Evolutionary conservation across 768 basidiomycete species (phyloP), one percentile per base, ranked within the genome.

Genomic region (Trametes meyenii): DNA sequence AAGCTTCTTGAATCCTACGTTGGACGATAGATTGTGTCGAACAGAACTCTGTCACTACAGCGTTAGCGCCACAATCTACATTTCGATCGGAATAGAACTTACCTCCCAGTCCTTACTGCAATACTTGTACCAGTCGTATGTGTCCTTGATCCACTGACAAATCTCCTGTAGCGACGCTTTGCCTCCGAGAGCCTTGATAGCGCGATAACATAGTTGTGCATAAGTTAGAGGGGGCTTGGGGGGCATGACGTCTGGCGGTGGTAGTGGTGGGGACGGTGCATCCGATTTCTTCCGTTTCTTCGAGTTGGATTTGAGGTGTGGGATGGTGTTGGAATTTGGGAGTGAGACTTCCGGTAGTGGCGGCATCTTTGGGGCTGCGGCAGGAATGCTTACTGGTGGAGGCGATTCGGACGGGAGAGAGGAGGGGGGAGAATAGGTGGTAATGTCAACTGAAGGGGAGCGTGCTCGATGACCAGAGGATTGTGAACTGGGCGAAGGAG

Each of bases 101-200:
- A 94, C 94, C 89, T 93, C 94, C 95, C 96, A 98, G 45, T 92
- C 90, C 44, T 88, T 87, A 71, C 91, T 89, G 59, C 90, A 89
- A 70, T 88, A 88, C 55, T 85, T 84, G 77, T 96, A 98, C 83
- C 94, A 96, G 66, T 96, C 94, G 74, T 89, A 90, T 62, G 85
- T 88, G 49, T 86, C 86, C 74, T 88, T 85, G 66, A 98, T 93
- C 94, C 95, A 98, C 39, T 85, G 84, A 71, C 92, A 92, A 49
- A 98, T 93, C 67, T 95, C 92, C 66, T 94, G 92, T 46, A 96
- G 71, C 1, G 96, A 95, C n/a, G 89, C 89, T 75, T 93, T 91
- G 35, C 90, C 90, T 35, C 85, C 87, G 67, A 90, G 82, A 40
- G 82, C 83, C 73, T 89, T 87, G 75, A 98, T 89, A 48, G 95